Evolutionary conservation across 805 yeast genomes (phyloP), one percentile per base, ranked within the genome.

Genomic region (Zygotorulaspora sp.): DNA sequence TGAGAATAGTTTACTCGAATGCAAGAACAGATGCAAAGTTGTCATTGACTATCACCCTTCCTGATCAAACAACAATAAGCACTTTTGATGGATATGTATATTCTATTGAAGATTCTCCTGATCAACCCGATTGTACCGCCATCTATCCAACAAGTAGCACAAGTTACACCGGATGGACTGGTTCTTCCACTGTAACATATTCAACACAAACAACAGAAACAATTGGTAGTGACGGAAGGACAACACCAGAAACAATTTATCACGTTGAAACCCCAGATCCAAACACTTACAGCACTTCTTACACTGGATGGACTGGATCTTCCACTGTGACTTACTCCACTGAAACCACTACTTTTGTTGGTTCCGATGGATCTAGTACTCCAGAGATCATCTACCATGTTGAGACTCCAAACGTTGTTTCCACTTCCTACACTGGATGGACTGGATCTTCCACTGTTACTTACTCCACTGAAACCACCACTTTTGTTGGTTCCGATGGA

Each of bases 1-100:
- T 52, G 10, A 49, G 41, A 31, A 25, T 52, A 17, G 50, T 47
- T 2, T 52, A 38, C 24, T 38, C 41, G 7, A 50, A 50, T 30
- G 35, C 41, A 15, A 32, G 22, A 15, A 16, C 24, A 7, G 16
- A 9, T 9, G 48, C 38, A 5, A 22, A 9, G 30, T 38, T 47
- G 7, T 17, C 29, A 14, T 39, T 45, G n/a, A 26, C 27, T 6
- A 24, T 45, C 5, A 33, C 40, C 8, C 17, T 38, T 12, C 52
- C 52, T 1, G 43, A 40, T 35, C 41, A 41, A n/a, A 37, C 23
- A 9, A 15, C 14, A 12, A 21, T 35, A n/a, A 12, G 20, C 7
- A 36, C 31, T 14, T 43, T 43, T 29, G 27, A 27, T 16, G 34
- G 33, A 5, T 43, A 45, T 14, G 45, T 41, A 7, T 45, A 22